Conservation (phyloP, 805 yeast species). For the Nakazawaea sp. region DNA sequence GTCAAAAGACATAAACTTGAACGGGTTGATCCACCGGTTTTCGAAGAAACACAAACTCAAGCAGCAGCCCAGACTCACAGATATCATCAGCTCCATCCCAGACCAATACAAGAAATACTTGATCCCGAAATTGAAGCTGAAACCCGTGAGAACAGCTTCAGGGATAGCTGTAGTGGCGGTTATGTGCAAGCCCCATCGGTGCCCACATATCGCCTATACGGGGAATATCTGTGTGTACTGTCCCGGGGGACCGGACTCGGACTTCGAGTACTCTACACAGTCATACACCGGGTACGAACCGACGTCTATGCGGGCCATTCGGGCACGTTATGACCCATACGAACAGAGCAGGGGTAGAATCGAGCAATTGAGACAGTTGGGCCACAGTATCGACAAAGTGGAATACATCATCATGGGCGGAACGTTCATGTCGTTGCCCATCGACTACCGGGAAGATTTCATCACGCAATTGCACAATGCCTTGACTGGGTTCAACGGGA, state of each 20-base stretch:
- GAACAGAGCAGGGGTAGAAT: slow-evolving; percentile 98
- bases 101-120: slow-evolving; percentile 90
- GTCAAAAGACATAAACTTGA: slow-evolving; percentile 76
- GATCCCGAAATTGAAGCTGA: slow-evolving; percentile 92
- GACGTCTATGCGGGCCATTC: slow-evolving; percentile 97
- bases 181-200: slow-evolving; percentile 98
- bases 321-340: slow-evolving; percentile 97
- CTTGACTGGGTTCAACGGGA: slow-evolving; percentile 84
- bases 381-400: slow-evolving; percentile 95
- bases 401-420: slow-evolving; percentile 99
- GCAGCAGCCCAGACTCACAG: slow-evolving; percentile 91
- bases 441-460: slow-evolving; percentile 83
- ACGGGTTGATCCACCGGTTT: slow-evolving; percentile 77
- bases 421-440: slow-evolving; percentile 92
- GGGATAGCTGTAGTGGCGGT: slow-evolving; percentile 99
- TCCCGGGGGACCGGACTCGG: slow-evolving; percentile 99
- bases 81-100: slow-evolving; percentile 90
- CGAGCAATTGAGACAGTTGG: slow-evolving; percentile 90
- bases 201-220: slow-evolving; percentile 98
- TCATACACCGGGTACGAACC: slow-evolving; percentile 99
- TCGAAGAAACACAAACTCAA: slow-evolving; percentile 89
- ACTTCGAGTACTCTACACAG: slow-evolving; percentile 96
- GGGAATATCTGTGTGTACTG: slow-evolving; percentile 98
- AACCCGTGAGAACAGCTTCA: slow-evolving; percentile 96
- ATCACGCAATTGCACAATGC: slow-evolving; percentile 92